Evolutionary conservation across 2,329 filamentous ascomycete species (phyloP).

Genomic region (Arachnomyces sp.): DNA sequence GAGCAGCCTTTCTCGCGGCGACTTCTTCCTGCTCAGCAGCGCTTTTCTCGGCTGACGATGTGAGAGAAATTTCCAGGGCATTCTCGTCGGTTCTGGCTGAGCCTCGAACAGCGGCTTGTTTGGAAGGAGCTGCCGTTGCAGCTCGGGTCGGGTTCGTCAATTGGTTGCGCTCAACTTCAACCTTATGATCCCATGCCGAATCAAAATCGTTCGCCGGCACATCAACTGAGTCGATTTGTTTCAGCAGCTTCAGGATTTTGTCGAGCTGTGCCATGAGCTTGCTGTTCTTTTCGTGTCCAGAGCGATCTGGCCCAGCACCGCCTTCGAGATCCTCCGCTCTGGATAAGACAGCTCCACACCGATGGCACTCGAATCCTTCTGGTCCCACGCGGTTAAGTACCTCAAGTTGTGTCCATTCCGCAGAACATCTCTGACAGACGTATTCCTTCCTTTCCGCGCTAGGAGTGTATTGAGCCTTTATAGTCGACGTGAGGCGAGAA

Average conservation of each 20-base stretch:
- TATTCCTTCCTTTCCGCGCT: slow-evolving; percentile 87
- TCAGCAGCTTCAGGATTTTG: slow-evolving; percentile 39
- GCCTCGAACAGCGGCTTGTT: slow-evolving; percentile 34
- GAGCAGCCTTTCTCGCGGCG: slow-evolving; percentile 38
- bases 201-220: slow-evolving; percentile 44
- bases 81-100: slow-evolving; percentile 37
- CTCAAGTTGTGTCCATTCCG: slow-evolving; percentile 84
- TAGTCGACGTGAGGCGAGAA: slow-evolving; percentile 77
- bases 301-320: slow-evolving; percentile 35
- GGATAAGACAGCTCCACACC: slow-evolving; percentile 52
- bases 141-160: slow-evolving; percentile 34
- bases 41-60: slow-evolving; percentile 41
- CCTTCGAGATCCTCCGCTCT: slow-evolving; percentile 40
- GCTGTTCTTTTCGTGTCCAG: slow-evolving; percentile 44
- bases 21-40: slow-evolving; percentile 43
- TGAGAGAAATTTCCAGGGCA: slow-evolving; percentile 43
- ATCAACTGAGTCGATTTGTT: slow-evolving; percentile 41
- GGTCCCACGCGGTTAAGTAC: slow-evolving; percentile 66
- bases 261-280: slow-evolving; percentile 43
- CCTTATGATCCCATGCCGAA: slow-evolving; percentile 41
- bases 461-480: slow-evolving; percentile 74
- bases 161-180: slow-evolving; percentile 38
- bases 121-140: slow-evolving; percentile 34
- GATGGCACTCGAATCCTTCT: slow-evolving; percentile 73
- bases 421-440: slow-evolving; percentile 70